Evolutionary conservation across 78 protist species (phyloP), one percentile per base, ranked within the genome.

Genomic region (Polysphondylium violaceum): DNA sequence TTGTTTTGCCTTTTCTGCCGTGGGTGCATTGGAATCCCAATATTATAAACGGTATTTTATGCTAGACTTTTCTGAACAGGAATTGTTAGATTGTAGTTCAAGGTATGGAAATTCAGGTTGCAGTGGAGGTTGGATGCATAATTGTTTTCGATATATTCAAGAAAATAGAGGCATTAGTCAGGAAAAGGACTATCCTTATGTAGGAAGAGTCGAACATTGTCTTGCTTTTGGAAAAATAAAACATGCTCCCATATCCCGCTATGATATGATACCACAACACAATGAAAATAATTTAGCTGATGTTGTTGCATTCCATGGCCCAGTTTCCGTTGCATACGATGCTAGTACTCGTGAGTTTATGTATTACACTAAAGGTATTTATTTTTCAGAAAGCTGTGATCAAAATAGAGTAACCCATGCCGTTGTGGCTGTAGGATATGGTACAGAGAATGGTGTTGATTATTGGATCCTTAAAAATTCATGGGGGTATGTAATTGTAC

Each of bases 51-150:
- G 7, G 31, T 27, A 4, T 6, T 31, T 6, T 16, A 47, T 47
- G 53, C 23, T 14, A 47, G 53, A 47, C 23, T 40, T 65, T 38
- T 65, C 73, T n/a, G 73, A 33, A 12, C 73, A 65, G 40, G 17
- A 65, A 19, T n/a, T 65, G 8, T 43, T 65, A 40, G 73, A 33
- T 38, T 65, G 73, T 40, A 60, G 27, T 3, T 2, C 25, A 5
- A 40, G 51, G 2, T 65, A 21, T 40, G 50, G 50, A 17, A 65
- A 65, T 14, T 3, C 9, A 2, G 50, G 50, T 35, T 65, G 73
- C 40, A 40, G 27, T 65, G 73, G 73, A 19, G 73, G 73, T 7
- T 38, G 53, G 50, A 33, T 38, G 50, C 43, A 65, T 40, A 33
- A 35, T 7, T 14, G 55, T 12, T 65, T 19, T 65, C 3, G 7